phyloP scores from a whole-genome alignment of 164 flowering plant species.

The Liquidambar formosana region DNA sequence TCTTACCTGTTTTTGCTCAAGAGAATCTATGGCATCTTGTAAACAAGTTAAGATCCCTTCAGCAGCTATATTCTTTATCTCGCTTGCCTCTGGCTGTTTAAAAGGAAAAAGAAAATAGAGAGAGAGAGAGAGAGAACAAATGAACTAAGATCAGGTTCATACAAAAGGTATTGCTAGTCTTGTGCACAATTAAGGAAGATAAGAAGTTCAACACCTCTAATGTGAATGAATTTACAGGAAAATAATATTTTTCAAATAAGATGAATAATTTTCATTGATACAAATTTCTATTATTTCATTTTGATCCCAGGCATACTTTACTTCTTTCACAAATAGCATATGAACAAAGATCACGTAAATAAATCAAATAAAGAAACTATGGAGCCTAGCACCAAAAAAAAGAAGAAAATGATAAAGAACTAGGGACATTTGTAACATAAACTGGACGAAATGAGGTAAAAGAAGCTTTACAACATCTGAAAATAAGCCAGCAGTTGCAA shows the following conservation, averaged over 20 bases:
- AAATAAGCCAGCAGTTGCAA: neutral
- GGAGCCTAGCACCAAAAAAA: no score
- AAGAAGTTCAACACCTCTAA: neutral
- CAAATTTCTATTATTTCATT: no score
- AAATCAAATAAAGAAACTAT: no score
- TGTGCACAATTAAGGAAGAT: neutral
- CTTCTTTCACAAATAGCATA: no score
- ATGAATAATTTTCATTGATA: no score
- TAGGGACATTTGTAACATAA: neutral
- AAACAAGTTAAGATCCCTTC: slow-evolving; percentile 88
- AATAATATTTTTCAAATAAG: no score
- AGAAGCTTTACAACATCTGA: neutral
- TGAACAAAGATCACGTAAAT: no score
- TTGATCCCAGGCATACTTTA: no score
- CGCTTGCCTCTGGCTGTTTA: slow-evolving; percentile 79
- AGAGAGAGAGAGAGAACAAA: no score
- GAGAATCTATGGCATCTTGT: slow-evolving; percentile 85
- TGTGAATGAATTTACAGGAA: no score
- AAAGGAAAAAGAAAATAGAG: neutral
- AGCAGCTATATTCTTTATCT: slow-evolving; percentile 74
- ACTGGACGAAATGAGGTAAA: neutral
- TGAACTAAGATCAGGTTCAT: neutral
- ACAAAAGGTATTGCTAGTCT: neutral
- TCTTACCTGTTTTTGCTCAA: slow-evolving; percentile 79
- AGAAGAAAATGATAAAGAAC: neutral